Base-by-base conservation (phyloP, 179 eudicot genomes). In the Silene coronaria region DNA sequence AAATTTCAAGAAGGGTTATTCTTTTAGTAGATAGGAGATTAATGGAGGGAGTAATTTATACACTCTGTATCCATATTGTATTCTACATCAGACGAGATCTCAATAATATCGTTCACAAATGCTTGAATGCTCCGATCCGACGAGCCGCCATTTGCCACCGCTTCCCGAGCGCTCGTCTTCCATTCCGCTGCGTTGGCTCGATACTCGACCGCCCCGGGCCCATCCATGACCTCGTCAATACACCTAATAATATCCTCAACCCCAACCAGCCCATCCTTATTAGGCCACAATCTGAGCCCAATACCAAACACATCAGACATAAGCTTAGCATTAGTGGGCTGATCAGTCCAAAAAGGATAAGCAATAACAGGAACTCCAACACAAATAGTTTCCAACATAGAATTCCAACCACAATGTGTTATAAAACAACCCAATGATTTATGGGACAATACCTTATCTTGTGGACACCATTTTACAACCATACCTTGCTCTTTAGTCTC, bases 341-440 rank as follows among this genome's bases (percentile, higher is more conserved):
- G 93, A 21, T 88, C 93, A 14, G 80, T 80, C 91, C 91, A 89
- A 61, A 85, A 78, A 1, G 91, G 91, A 53, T 73, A 85, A 48
- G 86, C 86, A n/a, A 88, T 57, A 5, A 88, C 81, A 65, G 90
- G 95, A 16, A 89, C 86, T 0, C 94, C 91, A 3, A 67, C 80
- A 0, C 84, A n/a, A 16, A 89, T 22, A 6, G 88, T 80, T 72
- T 88, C 90, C 45, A 84, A 10, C 46, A 76, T 75, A 14, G 91
- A 89, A 72, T 88, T 89, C 91, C 91, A 89, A 1, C 93, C 92
- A 13, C 89, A 89, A 46, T 89, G 93, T 16, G 84, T 89, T 63
- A 87, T 0, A 28, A 90, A 90, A 73, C 90, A 90, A 2, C 82
- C 90, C 0, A 83, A 23, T 0, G 90, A 58, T 3, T 82, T 83